phyloP scores from a whole-genome alignment of 2,329 filamentous ascomycete species.

The Xylaria hypoxylon region DNA sequence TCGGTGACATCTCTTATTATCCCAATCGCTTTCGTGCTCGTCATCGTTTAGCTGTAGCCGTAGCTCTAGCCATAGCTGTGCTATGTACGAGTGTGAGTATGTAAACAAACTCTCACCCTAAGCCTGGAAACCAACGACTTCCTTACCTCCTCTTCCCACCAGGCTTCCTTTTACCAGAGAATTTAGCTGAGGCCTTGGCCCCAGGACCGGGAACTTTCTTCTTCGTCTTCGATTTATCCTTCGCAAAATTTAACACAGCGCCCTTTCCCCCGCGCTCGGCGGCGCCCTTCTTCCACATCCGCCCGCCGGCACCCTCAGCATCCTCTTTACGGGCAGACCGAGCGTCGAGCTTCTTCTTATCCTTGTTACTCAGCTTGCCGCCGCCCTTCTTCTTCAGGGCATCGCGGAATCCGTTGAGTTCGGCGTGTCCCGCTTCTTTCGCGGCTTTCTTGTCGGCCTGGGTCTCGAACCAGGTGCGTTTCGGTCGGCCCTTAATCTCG shows the following conservation, averaged over 20 bases:
- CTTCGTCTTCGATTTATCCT: slow-evolving; percentile 43
- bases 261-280: slow-evolving; percentile 69
- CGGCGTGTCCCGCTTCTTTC: slow-evolving; percentile 73
- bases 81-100: not conserved
- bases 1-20: not conserved
- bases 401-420: slow-evolving; percentile 71
- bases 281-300: slow-evolving; percentile 81
- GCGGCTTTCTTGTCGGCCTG: slow-evolving; percentile 87
- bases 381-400: slow-evolving; percentile 71
- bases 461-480: slow-evolving; percentile 95
- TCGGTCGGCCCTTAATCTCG: slow-evolving; percentile 90
- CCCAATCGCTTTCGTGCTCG: too few species aligned
- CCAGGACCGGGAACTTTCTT: slow-evolving; percentile 27
- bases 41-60: too few species aligned
- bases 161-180: not conserved
- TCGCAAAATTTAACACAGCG: slow-evolving; percentile 60
- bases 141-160: slow-evolving; percentile 16
- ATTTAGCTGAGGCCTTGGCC: slow-evolving; percentile 4
- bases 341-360: slow-evolving; percentile 70
- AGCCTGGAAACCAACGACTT: not conserved
- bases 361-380: slow-evolving; percentile 69
- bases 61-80: too few species aligned
- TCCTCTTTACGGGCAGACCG: slow-evolving; percentile 63
- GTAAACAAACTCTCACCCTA: too few species aligned
- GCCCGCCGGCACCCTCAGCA: slow-evolving; percentile 44